Percentiles rank a stretch among this genome's conserved stretches.
Conservation (phyloP, 352 stramenopile genomes). For the Pythium biforme region DNA sequence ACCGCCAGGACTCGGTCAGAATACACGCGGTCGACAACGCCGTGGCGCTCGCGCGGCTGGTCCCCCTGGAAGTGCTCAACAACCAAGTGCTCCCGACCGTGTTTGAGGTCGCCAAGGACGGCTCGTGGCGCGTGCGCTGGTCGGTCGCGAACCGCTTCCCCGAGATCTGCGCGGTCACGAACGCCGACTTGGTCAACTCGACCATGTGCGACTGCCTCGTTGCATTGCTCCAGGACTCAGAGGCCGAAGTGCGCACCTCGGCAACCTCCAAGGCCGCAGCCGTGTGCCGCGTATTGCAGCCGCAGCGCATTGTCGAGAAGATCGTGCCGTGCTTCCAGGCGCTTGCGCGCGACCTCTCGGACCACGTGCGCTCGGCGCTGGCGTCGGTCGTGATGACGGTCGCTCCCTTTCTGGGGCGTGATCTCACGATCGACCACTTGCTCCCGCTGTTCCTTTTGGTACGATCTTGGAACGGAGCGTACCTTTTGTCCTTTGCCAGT, state of each 20-base stretch:
- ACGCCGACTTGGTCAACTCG: slow-evolving; percentile 60
- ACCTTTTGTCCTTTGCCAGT: not conserved
- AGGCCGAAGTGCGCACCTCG: slow-evolving; percentile 95
- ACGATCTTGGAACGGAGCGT: slow-evolving; percentile 13
- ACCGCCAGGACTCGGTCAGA: slow-evolving; percentile 96
- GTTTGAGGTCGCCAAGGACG: slow-evolving; percentile 91
- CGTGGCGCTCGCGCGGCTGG: slow-evolving; percentile 90
- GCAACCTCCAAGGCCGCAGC: slow-evolving; percentile 91
- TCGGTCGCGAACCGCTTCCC: slow-evolving; percentile 97
- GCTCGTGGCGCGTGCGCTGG: slow-evolving; percentile 98
- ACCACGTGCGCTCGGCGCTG: slow-evolving; percentile 95
- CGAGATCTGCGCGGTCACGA: slow-evolving; percentile 90
- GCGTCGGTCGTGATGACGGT: slow-evolving; percentile 96
- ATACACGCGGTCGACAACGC: slow-evolving; percentile 98
- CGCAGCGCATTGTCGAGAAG: slow-evolving; percentile 66
- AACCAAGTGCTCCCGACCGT: slow-evolving; percentile 89
- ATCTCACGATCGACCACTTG: slow-evolving; percentile 93
- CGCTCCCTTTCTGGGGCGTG: slow-evolving; percentile 90
- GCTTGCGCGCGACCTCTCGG: slow-evolving; percentile 96
- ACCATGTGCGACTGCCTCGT: slow-evolving; percentile 89
- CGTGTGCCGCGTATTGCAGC: slow-evolving; percentile 53
- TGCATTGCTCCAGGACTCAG: slow-evolving; percentile 95
- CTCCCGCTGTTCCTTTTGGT: slow-evolving; percentile 94
- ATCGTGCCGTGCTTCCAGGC: slow-evolving; percentile 86
- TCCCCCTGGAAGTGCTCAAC: slow-evolving; percentile 64